These are phyloP conservation scores for Xanthoparmelia taractica DNA, from an alignment of 495 filamentous ascomycete genomes.

Conservation along the genomic window DNA sequence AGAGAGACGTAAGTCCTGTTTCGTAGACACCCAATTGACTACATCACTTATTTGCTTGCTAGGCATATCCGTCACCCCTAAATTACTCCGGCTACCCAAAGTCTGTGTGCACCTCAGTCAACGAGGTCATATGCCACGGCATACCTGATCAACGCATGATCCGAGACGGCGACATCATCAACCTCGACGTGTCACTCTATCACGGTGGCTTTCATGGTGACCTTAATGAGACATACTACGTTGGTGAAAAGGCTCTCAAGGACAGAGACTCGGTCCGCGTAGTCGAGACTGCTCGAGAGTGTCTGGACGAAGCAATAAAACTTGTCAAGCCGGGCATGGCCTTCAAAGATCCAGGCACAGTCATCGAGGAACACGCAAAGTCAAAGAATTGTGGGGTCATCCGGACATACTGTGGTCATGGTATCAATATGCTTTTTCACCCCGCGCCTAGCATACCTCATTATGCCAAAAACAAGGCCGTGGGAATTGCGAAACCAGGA, in stretches of 20 bases:
- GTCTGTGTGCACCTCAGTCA: conserved; percentile 90
- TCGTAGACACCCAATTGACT: not conserved
- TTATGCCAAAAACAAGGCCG: conserved; percentile 86
- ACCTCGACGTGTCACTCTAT: conserved; percentile 82
- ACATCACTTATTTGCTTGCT: not conserved
- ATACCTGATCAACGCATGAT: conserved; percentile 76
- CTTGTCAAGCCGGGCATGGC: conserved; percentile 79
- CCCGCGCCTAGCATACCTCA: conserved; percentile 78
- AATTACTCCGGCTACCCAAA: conserved; percentile 98
- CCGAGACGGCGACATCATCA: conserved; percentile 79
- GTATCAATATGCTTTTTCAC: conserved; percentile 81
- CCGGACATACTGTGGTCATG: conserved; percentile 84
- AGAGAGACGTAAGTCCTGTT: conserved; percentile 63
- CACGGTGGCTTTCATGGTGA: conserved; percentile 84
- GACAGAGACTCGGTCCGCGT: conserved; percentile 77
- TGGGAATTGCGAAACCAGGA: conserved; percentile 74
- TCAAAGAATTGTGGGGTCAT: conserved; percentile 69
- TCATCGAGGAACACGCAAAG: conserved; percentile 84
- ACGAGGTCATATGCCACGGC: conserved; percentile 95
- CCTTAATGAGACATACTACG: conserved; percentile 88
- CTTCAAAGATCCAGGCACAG: conserved; percentile 74
- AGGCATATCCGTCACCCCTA: conserved; percentile 94
- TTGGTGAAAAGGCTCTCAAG: conserved; percentile 65
- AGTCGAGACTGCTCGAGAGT: conserved; percentile 73
- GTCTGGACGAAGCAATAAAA: conserved; percentile 73